Base-by-base conservation (phyloP, 2,329 filamentous ascomycete species). In the Talaromyces sp. region DNA sequence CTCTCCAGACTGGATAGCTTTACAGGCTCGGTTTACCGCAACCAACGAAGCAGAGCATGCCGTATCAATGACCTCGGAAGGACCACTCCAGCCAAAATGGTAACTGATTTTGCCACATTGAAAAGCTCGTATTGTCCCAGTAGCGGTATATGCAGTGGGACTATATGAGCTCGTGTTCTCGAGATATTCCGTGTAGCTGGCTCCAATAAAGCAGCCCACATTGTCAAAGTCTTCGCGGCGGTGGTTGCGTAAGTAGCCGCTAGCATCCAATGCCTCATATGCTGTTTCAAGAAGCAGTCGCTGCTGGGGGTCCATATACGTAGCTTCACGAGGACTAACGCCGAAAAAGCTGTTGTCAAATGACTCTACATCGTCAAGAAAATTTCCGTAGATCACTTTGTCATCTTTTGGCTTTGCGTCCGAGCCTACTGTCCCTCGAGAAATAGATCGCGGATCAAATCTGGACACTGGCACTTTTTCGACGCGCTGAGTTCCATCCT, bases 1-100 rank as follows among this genome's bases (percentile, higher is more conserved):
- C 31, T 75, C 71, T 1, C 73, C 70, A 3, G 52, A 64, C 1
- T 70, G 68, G 0, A 78, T 55, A 12, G 65, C 68, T 47, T 72
- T 67, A 7, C 74, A 69, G 0, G 72, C 74, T 23, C 72, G 69
- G 55, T 77, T 73, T 1, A 77, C 56, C 1, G 75, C 73, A 16
- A 75, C 67, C 7, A 82, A 65, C 55, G 72, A 76, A 1, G 77
- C 76, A 0, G 78, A 80, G 57, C 80, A 82, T 1, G 79, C 80
- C 0, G 80, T 82, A 47, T 82, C 78, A 27, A 82, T 72, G 0
- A 76, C 78, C 68, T 80, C 74, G 2, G 70, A 75, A 0, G 79
- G 76, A 0, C 79, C 76, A 7, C 70, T 65, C 68, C 72, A 72
- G 64, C 76, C 69, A 63, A 76, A 79, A 57, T 76, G 78, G 65